Base-by-base conservation (phyloP, 2,329 filamentous ascomycete species). In the Talaromyces sp. region DNA sequence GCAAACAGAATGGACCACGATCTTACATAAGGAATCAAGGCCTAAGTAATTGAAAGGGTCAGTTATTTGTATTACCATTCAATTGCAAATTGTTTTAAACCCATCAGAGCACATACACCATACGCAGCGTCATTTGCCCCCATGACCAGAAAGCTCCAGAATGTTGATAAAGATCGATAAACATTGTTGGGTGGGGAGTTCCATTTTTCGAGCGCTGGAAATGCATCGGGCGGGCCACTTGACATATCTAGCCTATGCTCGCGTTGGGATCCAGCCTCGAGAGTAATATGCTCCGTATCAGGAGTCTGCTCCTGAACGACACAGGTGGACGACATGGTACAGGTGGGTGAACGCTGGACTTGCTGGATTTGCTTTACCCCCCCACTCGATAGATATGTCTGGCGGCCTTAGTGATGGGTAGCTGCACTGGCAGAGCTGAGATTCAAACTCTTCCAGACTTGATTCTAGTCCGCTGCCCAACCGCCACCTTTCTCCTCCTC, bases 101-200 rank as follows among this genome's bases (percentile, higher is more conserved):
- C 5, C 14, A 5, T 37, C 14, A 19, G 9, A 19, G 9, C n/a
- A 70, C 79, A 72, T 67, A 82, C 81, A 56, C 82, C 82, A 49
- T 83, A 84, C 9, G 81, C 81, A 2, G 80, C 77, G 67, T 85
- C 82, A 49, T 84, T 85, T 9, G 80, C 77, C 0, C 84, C 84
- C 65, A 83, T 80, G 1, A 83, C 77, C 4, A 83, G 63, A 54
- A 87, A 82, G 6, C 77, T 79, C 73, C 77, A 84, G 67, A 85
- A 86, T 0, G 81, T 79, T 0, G 83, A 77, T 2, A 74, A 68
- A 1, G 83, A 72, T 9, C 79, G 77, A 56, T 73, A 71, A 2
- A 77, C 70, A 52, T 83, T 85, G 2, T 68, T 67, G 14, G 69
- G 75, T 43, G 82, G 77, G 57, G 75, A 69, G 58, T 79, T 83